Evolutionary conservation across 345 rosid genomes (phyloP).

Genomic region (Pelargonium nanum): DNA sequence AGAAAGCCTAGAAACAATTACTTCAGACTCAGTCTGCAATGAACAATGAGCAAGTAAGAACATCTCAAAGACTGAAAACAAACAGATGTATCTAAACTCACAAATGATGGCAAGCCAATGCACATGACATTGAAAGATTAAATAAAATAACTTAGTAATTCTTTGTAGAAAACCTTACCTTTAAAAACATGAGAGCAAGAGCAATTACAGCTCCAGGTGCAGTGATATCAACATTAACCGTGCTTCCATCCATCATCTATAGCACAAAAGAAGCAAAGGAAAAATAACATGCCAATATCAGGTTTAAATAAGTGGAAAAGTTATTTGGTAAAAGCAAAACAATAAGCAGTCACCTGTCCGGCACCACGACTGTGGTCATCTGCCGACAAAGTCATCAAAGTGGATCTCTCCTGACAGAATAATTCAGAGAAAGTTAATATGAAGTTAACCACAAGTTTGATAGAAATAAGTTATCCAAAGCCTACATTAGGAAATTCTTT

Average conservation of each 20-base stretch:
- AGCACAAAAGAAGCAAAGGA: slow-evolving; percentile 10
- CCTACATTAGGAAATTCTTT: slow-evolving; percentile 60
- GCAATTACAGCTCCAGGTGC: slow-evolving; percentile 96
- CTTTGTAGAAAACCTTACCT: slow-evolving; percentile 36
- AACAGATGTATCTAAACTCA: background rate
- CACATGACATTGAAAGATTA: slow-evolving; percentile 1
- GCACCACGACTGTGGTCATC: slow-evolving; percentile 57
- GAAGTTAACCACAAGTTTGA: background rate
- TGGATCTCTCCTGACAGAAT: slow-evolving; percentile 50
- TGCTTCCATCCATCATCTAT: slow-evolving; percentile 73
- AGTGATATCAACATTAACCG: slow-evolving; percentile 80
- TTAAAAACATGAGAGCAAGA: slow-evolving; percentile 81
- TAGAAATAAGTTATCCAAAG: slow-evolving; percentile 1
- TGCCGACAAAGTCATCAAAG: slow-evolving; percentile 30
- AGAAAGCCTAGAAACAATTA: slow-evolving; percentile 60
- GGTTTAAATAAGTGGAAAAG: background rate
- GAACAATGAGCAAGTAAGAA: slow-evolving; percentile 14
- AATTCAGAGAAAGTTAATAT: background rate
- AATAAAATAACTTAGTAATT: slow-evolving; percentile 7
- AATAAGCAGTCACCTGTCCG: slow-evolving; percentile 53
- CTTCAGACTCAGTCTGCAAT: slow-evolving; percentile 78
- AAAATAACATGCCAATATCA: background rate
- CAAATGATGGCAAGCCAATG: background rate
- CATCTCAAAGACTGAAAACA: background rate
- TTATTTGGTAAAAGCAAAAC: slow-evolving; percentile 5